A percentile compares a stretch with the other conserved stretches of the same genome.
Conservation (phyloP, 2,329 filamentous ascomycete genomes). For the Corynespora cassiicola region DNA sequence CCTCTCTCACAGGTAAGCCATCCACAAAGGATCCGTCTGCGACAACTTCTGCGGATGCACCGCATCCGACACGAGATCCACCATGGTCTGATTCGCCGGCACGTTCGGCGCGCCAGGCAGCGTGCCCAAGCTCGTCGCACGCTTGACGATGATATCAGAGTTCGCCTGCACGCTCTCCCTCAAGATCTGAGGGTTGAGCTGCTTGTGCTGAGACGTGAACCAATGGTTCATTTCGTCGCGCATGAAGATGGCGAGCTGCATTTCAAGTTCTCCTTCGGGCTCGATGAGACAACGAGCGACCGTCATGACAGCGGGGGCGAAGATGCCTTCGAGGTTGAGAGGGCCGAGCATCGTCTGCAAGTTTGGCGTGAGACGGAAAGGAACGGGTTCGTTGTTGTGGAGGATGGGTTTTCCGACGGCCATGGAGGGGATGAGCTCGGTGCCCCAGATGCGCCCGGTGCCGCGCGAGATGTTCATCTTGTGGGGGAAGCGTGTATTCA, state of each 20-base stretch:
- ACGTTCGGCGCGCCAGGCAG: conserved; percentile 75
- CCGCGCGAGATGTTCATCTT: conserved; percentile 91
- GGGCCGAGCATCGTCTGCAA: conserved; percentile 96
- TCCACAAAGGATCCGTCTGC: conserved; percentile 92
- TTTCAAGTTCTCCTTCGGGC: conserved; percentile 81
- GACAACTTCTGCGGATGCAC: conserved; percentile 91
- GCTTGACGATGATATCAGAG: conserved; percentile 89
- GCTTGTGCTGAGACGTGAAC: conserved; percentile 81
- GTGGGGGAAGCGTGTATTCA: conserved; percentile 93
- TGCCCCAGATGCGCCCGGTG: conserved; percentile 94
- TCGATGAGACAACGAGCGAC: conserved; percentile 94
- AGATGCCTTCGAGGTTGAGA: conserved; percentile 93
- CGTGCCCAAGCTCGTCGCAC: conserved; percentile 83
- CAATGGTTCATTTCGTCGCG: conserved; percentile 98
- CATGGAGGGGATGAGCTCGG: conserved; percentile 91
- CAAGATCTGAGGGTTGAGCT: conserved; percentile 69
- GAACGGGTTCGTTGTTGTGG: conserved; percentile 93
- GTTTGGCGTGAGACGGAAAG: conserved; percentile 96
- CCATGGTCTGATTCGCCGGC: conserved; percentile 95
- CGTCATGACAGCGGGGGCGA: conserved; percentile 93
- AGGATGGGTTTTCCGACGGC: conserved; percentile 84
- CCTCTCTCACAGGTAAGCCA: conserved; percentile 79
- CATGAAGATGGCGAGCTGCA: conserved; percentile 92
- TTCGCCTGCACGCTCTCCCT: conserved; percentile 84
- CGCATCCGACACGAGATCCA: conserved; percentile 90